Evolutionary conservation across 106 monocot genomes (phyloP), one percentile per base, ranked within the genome.

Genomic region (Phalaenopsis aphrodite): DNA sequence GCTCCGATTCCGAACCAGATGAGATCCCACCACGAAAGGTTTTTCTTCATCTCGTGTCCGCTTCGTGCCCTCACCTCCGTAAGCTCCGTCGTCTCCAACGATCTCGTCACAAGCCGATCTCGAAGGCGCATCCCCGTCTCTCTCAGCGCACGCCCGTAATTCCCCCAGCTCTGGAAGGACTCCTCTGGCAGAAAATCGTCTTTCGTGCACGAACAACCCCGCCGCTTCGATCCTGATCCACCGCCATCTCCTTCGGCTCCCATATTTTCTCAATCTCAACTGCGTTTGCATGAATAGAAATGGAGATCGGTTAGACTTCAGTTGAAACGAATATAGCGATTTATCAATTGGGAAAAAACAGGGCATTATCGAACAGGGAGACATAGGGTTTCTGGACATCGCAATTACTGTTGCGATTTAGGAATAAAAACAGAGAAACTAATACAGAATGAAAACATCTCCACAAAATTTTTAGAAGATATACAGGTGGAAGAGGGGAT

Each of bases 1-100:
- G 95, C 90, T 3, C 95, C 95, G 77, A 95, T 86, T 38, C 95
- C 95, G 80, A 95, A 93, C 90, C 90, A 92, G 48, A 89, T 90
- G 57, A 95, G 95, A 76, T 94, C 94, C 94, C 94, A 94, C 90
- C 92, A 90, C 0, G 87, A 49, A n/a, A 92, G 85, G 43, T 77
- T 85, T 83, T 80, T 82, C 88, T 88, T 93, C 92, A 92, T 95
- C 65, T 90, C 87, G 84, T 88, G 82, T 37, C 90, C 90, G 88
- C 95, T 95, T 75, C 89, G 42, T 30, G 83, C 87, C 72, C 82
- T 79, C 74, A 95, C 85, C 80, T 90, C 85, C 7, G 71, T 77
- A 71, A 85, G 57, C 87, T 90, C 90, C 71, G 71, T 71, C 76
- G 74, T 30, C 19, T 87, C 90, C 46, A 78, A 41, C 5, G 90